phyloP scores from a whole-genome alignment of 2,329 filamentous ascomycete genomes.

The Seiridium cupressi region DNA sequence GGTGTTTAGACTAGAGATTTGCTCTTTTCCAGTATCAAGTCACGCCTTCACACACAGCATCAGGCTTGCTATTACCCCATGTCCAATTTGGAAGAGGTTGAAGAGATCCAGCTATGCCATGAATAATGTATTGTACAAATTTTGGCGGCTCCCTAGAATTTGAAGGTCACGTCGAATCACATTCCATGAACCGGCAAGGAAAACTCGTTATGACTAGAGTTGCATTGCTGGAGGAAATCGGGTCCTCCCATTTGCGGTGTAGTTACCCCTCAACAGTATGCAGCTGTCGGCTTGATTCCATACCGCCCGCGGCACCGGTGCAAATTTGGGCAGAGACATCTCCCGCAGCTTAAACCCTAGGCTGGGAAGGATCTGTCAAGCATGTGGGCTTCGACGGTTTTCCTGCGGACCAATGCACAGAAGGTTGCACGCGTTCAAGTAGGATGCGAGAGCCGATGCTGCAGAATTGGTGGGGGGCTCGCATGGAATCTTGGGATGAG shows the following conservation, averaged over 20 bases:
- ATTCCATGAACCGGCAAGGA: no score
- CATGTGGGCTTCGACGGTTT: background rate
- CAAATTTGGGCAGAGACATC: background rate
- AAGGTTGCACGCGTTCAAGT: background rate
- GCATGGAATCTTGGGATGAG: background rate
- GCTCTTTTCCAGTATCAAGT: no score
- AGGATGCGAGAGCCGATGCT: background rate
- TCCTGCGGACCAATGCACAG: background rate
- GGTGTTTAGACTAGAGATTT: no score
- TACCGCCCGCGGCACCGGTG: background rate
- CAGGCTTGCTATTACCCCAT: no score
- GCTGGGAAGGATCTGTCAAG: background rate
- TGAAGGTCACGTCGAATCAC: no score
- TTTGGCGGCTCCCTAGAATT: no score
- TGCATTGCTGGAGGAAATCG: background rate
- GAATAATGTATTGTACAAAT: no score
- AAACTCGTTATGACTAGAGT: background rate
- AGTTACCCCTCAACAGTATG: slow-evolving; percentile 1
- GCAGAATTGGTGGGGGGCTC: background rate
- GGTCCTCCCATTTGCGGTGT: background rate
- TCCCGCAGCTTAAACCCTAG: background rate
- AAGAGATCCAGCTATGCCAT: no score
- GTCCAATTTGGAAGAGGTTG: no score
- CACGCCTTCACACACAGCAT: no score
- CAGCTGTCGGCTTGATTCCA: background rate